Evolutionary conservation across 164 flowering plant species (phyloP).

Genomic region (Litsea cubeba): DNA sequence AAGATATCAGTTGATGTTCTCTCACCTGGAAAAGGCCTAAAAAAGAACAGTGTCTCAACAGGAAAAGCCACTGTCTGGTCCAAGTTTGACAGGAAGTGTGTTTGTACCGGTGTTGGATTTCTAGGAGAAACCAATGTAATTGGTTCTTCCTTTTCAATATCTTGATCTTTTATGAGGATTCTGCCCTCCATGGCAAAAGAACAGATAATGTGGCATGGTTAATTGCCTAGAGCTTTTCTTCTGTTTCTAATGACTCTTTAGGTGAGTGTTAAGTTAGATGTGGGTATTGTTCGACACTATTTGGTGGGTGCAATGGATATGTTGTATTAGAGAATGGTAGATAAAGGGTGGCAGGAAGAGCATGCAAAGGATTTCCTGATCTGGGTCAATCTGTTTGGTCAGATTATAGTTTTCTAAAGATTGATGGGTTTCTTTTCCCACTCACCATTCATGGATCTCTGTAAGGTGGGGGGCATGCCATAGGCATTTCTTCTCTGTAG

Average conservation of each 20-base stretch:
- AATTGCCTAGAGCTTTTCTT: not conserved
- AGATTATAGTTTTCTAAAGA: not conserved
- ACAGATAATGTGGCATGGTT: not conserved
- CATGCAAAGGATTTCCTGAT: conserved; percentile 1
- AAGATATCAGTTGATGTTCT: conserved; percentile 15
- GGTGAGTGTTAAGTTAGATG: not conserved
- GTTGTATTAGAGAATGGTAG: not conserved
- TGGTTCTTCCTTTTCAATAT: conserved; percentile 31
- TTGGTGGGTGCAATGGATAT: not conserved
- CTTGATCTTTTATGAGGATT: conserved; percentile 19
- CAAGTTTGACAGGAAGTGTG: conserved; percentile 37
- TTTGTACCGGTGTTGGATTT: conserved; percentile 27
- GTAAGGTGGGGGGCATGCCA: not conserved
- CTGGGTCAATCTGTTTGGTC: not conserved
- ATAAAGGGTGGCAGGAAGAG: not conserved
- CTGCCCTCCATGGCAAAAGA: conserved; percentile 18
- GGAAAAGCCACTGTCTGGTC: conserved; percentile 44
- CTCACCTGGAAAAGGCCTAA: conserved; percentile 11
- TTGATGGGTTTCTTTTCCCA: not conserved
- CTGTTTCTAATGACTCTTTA: not conserved
- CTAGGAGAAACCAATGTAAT: conserved; percentile 28
- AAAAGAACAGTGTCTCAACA: conserved; percentile 41
- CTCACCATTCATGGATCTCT: conserved; percentile 1
- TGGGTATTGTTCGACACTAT: not conserved
- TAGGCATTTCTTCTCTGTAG: not conserved